These are phyloP conservation scores for Calonectria henricotiae DNA, from an alignment of 2,329 filamentous ascomycete genomes.

Conservation along the genomic window DNA sequence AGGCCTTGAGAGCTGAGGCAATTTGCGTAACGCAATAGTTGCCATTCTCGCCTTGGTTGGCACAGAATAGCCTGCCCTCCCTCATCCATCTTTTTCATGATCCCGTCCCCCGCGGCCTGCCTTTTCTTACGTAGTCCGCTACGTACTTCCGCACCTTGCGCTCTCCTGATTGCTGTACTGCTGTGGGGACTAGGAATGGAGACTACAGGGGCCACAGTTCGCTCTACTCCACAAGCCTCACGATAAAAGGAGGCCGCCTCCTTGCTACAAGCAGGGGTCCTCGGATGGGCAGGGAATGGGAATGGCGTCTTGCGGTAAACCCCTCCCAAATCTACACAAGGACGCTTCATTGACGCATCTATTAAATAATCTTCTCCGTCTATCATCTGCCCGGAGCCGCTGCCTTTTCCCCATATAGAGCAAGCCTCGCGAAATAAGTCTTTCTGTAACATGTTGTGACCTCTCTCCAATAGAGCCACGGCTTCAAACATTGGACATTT, in stretches of 20 bases:
- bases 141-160: background rate
- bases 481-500: conserved; percentile 31
- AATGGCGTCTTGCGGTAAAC: conserved; percentile 1
- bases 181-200: conserved; percentile 27
- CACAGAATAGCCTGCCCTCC: background rate
- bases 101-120: background rate
- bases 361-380: background rate
- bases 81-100: background rate
- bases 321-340: conserved; percentile 3
- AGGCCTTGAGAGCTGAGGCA: conserved; percentile 28
- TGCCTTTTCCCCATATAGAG: background rate
- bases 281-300: conserved; percentile 4
- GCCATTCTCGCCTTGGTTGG: background rate
- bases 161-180: conserved; percentile 21
- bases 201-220: conserved; percentile 11
- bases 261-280: conserved; percentile 21
- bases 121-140: conserved; percentile 10
- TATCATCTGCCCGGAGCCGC: background rate
- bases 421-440: background rate
- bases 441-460: conserved; percentile 5
- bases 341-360: conserved; percentile 8
- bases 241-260: conserved; percentile 34
- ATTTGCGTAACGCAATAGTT: conserved; percentile 10
- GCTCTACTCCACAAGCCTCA: conserved; percentile 33
- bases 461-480: conserved; percentile 12